Base-by-base conservation (phyloP, 352 stramenopile genomes). In the Phytophthora chlamydospora region DNA sequence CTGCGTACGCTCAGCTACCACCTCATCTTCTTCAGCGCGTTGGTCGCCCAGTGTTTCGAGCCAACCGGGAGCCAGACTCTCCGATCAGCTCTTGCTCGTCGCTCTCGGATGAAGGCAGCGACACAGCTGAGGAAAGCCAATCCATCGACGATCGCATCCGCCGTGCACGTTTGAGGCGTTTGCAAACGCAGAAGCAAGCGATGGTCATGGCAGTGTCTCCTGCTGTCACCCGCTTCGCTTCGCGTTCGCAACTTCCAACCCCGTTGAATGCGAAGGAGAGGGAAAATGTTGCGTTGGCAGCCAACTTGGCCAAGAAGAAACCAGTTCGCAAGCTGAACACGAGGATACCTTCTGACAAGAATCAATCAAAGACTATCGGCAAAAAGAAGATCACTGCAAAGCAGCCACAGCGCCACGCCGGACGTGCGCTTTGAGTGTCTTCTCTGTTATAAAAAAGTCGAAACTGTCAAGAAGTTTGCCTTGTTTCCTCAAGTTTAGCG, bases 71-170 rank as follows among this genome's bases (percentile, higher is more conserved):
- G 17, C 27, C 27, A 16, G 35, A 55, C 3, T 73, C 68, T 19
- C 51, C 62, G 1, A 58, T 60, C 29, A 81, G 53, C 19, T 83
- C 71, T 9, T 66, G 46, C 14, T 71, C 70, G 3, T 80, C 62
- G 19, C 50, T 73, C 16, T 85, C 70, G 10, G 66, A 72, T 4
- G 53, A 74, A 33, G 59, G 69, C 7, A 63, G 45, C 35, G 51
- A 64, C 27, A 57, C 36, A 3, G 40, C 54, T 4, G 50, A 61
- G 3, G 58, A 67, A 32, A 40, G 48, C 13, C 49, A 62, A 43
- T 63, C n/a, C 4, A 43, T 63, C 21, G 35, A 24, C 11, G 47
- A 64, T 36, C 61, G 40, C 6, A 39, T 67, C 10, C 52, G 55
- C 36, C 54, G 61, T 38, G 61, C 66, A 10, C 49, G 66, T 32